A percentile compares a stretch with the other conserved stretches of the same genome.
These are phyloP conservation scores for Euryodendron excelsum DNA, from an alignment of 148 eudicot species.

Conservation along the genomic window DNA sequence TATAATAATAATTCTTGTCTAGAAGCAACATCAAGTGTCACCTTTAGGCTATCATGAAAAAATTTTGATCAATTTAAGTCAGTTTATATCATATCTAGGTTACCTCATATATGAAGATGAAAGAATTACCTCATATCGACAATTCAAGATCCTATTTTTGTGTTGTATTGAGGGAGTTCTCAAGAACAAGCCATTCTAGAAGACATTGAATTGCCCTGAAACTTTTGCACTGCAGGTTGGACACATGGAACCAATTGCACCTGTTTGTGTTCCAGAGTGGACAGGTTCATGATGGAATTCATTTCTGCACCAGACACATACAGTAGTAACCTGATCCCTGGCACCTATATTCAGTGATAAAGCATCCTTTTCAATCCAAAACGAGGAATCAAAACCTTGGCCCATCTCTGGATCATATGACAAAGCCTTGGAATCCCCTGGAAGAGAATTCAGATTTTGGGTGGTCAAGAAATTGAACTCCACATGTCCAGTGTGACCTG, in stretches of 20 bases:
- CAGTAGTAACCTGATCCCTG: conserved; percentile 39
- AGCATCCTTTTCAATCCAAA: conserved; percentile 68
- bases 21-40: too few species aligned
- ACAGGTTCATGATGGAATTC: conserved; percentile 62
- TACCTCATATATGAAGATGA: background rate
- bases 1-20: background rate
- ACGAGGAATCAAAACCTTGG: conserved; percentile 62
- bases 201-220: conserved; percentile 48
- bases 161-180: too few species aligned
- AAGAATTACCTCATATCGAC: conserved; percentile 6
- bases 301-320: conserved; percentile 86
- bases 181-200: conserved; percentile 25
- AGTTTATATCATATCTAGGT: background rate
- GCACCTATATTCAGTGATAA: conserved; percentile 46
- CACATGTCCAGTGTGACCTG: conserved; percentile 59
- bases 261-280: conserved; percentile 54
- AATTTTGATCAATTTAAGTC: background rate
- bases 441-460: conserved; percentile 52
- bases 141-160: conserved; percentile 11
- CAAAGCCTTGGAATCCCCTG: conserved; percentile 53
- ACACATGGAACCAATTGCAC: conserved; percentile 73
- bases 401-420: conserved; percentile 47
- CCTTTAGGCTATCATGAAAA: background rate
- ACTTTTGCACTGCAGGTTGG: conserved; percentile 75
- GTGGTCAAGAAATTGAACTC: conserved; percentile 80